phyloP scores from a whole-genome alignment of 108 stramenopile species.

The Schizochytrium sp. region DNA sequence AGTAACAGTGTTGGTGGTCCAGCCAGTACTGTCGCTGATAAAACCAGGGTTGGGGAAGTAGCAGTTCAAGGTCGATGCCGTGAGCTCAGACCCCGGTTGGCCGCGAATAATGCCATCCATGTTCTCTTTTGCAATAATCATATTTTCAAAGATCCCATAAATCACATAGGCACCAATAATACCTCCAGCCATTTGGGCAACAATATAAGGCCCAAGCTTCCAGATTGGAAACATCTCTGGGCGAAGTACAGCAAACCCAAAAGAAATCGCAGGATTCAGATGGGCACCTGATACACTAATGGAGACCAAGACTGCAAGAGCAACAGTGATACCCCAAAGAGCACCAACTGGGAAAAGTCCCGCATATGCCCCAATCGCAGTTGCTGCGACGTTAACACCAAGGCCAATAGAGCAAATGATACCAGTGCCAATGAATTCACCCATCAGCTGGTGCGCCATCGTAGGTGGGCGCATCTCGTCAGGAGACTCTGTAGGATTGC shows the following conservation, averaged over 20 bases:
- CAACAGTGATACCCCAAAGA: slow-evolving; percentile 78
- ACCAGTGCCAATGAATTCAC: slow-evolving; percentile 77
- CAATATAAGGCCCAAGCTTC: slow-evolving; percentile 72
- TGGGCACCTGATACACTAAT: slow-evolving; percentile 66
- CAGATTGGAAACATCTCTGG: slow-evolving; percentile 47
- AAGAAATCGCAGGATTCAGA: slow-evolving; percentile 76
- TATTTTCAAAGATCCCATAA: slow-evolving; percentile 67
- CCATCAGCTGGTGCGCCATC: slow-evolving; percentile 72
- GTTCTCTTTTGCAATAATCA: slow-evolving; percentile 70
- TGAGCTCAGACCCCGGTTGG: neutral
- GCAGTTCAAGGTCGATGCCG: neutral
- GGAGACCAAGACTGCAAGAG: slow-evolving; percentile 74
- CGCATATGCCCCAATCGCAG: slow-evolving; percentile 67
- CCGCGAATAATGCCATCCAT: slow-evolving; percentile 60
- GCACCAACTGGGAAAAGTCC: slow-evolving; percentile 77
- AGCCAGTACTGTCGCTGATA: neutral
- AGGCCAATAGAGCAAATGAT: slow-evolving; percentile 75
- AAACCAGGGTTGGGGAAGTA: neutral
- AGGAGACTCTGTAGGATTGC: neutral
- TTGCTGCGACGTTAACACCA: slow-evolving; percentile 73
- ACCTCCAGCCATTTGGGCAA: slow-evolving; percentile 72
- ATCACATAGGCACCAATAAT: slow-evolving; percentile 70
- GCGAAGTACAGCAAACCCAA: slow-evolving; percentile 72
- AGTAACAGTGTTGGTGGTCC: neutral
- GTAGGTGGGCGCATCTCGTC: slow-evolving; percentile 28